Evolutionary conservation across 768 basidiomycete genomes (phyloP), one percentile per base, ranked within the genome.

Genomic region (Serendipita indica): DNA sequence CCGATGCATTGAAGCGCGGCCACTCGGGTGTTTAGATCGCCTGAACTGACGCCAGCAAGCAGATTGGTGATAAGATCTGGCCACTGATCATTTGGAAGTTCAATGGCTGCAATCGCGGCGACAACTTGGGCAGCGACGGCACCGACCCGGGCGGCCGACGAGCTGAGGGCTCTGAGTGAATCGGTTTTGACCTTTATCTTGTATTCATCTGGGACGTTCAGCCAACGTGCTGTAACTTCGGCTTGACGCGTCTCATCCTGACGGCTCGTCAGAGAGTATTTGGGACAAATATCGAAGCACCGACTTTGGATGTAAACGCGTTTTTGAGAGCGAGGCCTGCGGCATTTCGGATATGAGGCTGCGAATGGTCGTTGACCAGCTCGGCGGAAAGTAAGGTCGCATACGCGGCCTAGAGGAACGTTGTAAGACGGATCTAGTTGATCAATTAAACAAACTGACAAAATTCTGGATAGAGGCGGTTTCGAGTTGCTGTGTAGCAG

Each of bases 241-340:
- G 77, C 73, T 69, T 92, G 87, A 60, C 89, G 81, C 52, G 80
- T 71, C 18, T 73, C 65, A 62, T 91, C 89, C 87, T 97, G 33
- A 34, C n/a, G 16, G 64, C 58, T 43, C 41, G 39, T 37, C 63
- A 65, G 60, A 63, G 57, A 27, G 13, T 46, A 39, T 39, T 13
- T 45, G 30, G 30, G 18, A 12, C 2, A 45, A 33, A 45, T 58
- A 61, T 61, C 52, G 33, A 61, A 61, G 59, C 41, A 68, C 89
- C 71, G 74, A 97, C 94, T 66, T 89, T 77, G 61, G 93, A 90
- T 33, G 84, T 80, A 60, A 99, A 72, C 61, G 91, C 80, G 71
- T 99, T 99, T 80, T 98, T 99, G 71, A 99, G 75, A 18, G 94
- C 93, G 57, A 99, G 77, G 69, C 90, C 92, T 22, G 96, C 93